Evolutionary conservation across 2,329 filamentous ascomycete species (phyloP).

Genomic region (Penicillium sp.): DNA sequence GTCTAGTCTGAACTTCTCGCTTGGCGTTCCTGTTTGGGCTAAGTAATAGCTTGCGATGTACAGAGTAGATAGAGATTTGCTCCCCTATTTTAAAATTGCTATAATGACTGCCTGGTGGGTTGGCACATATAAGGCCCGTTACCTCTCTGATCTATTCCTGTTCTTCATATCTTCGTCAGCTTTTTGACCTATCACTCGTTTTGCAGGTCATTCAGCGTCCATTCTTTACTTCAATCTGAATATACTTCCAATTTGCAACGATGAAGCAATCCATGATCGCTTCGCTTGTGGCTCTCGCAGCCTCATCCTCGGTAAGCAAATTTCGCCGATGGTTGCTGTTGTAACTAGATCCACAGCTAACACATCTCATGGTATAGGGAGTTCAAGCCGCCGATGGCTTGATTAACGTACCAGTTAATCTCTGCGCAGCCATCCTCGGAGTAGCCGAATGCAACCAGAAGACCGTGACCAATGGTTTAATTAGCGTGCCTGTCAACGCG

Average conservation of each 20-base stretch:
- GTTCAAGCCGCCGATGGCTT: slow-evolving; percentile 15
- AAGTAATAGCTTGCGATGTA: slow-evolving; percentile 4
- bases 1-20: slow-evolving; percentile 9
- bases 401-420: slow-evolving; percentile 21
- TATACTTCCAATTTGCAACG: slow-evolving; percentile 7
- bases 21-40: slow-evolving; percentile 1
- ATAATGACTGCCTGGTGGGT: background rate
- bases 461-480: slow-evolving; percentile 12
- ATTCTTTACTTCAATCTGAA: slow-evolving; percentile 17
- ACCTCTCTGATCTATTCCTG: background rate
- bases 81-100: slow-evolving; percentile 9
- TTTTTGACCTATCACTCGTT: slow-evolving; percentile 22
- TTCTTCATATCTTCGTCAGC: slow-evolving; percentile 9
- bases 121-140: slow-evolving; percentile 3
- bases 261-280: slow-evolving; percentile 25
- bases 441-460: slow-evolving; percentile 23
- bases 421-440: slow-evolving; percentile 25
- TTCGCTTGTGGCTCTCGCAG: slow-evolving; percentile 24
- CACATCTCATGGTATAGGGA: background rate
- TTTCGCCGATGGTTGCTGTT: accelerated
- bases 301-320: slow-evolving; percentile 15
- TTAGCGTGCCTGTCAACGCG: slow-evolving; percentile 24
- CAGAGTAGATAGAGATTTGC: slow-evolving; percentile 6
- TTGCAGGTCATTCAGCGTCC: slow-evolving; percentile 26
- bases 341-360: background rate